A percentile compares a stretch with the other conserved stretches of the same genome.
Conservation (phyloP, 2,329 filamentous ascomycete genomes). For the Fusarium oxysporum region DNA sequence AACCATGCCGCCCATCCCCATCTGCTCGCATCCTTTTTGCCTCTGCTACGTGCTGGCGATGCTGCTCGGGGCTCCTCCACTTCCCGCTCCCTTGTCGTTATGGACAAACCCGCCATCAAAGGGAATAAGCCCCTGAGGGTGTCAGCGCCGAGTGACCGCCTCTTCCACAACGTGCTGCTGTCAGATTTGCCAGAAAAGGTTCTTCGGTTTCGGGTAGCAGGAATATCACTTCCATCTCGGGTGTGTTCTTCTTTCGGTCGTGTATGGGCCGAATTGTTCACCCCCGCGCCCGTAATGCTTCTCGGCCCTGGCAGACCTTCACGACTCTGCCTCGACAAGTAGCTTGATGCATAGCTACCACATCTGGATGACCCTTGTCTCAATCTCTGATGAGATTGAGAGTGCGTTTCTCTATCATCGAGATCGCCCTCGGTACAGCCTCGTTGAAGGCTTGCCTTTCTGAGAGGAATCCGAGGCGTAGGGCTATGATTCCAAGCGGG, state of each 20-base stretch:
- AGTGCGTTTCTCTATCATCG: neutral
- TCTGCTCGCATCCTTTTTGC: slow-evolving; percentile 44
- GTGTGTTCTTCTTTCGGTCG: neutral
- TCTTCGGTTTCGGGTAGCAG: slow-evolving; percentile 3
- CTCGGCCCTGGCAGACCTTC: slow-evolving; percentile 7
- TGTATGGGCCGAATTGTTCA: neutral
- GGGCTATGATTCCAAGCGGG: slow-evolving; percentile 4
- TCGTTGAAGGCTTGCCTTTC: slow-evolving; percentile 39
- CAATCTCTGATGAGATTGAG: neutral
- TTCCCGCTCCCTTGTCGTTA: slow-evolving; percentile 22
- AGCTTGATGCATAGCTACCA: slow-evolving; percentile 14
- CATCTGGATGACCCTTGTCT: slow-evolving; percentile 19
- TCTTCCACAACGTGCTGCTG: slow-evolving; percentile 32
- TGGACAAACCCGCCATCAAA: slow-evolving; percentile 29
- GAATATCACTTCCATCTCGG: slow-evolving; percentile 3
- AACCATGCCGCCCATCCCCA: slow-evolving; percentile 50
- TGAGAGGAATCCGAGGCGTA: slow-evolving; percentile 37
- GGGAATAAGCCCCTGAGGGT: slow-evolving; percentile 36
- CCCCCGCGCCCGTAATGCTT: slow-evolving; percentile 1
- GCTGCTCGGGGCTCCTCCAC: slow-evolving; percentile 4
- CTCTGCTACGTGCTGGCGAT: slow-evolving; percentile 16
- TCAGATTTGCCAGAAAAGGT: slow-evolving; percentile 14
- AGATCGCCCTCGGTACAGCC: neutral
- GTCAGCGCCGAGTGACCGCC: slow-evolving; percentile 38
- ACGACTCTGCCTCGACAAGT: slow-evolving; percentile 12